Evolutionary conservation across 768 basidiomycete genomes (phyloP).

Genomic region (Leucogyrophana mollusca): DNA sequence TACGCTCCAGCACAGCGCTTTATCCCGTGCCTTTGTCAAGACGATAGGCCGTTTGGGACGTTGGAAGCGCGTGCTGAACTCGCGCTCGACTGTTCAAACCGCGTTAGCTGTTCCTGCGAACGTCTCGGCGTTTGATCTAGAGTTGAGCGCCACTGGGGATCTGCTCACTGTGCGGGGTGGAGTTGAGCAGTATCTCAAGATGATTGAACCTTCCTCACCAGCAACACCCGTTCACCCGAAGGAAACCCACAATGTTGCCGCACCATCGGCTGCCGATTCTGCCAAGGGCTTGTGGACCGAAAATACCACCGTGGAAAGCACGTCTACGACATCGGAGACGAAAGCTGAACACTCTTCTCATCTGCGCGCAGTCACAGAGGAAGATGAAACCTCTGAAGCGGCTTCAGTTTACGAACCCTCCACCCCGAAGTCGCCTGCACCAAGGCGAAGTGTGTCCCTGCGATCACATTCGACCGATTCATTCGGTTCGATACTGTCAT

Average conservation of each 20-base stretch:
- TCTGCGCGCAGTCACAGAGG: constrained; percentile 29
- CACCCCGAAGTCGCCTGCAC: neutral
- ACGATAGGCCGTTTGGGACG: constrained; percentile 81
- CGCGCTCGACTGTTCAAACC: constrained; percentile 35
- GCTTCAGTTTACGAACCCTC: constrained; percentile 10
- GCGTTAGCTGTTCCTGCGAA: constrained; percentile 39
- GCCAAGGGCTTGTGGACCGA: too few relatives aligned
- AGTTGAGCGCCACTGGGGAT: constrained; percentile 59
- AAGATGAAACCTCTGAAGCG: constrained; percentile 20
- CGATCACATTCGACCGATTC: constrained; percentile 33
- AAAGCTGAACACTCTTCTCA: constrained; percentile 15
- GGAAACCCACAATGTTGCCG: neutral
- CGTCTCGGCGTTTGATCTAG: constrained; percentile 72
- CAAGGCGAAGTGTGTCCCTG: constrained; percentile 10
- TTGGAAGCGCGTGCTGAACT: constrained; percentile 77
- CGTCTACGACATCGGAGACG: neutral
- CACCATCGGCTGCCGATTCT: neutral
- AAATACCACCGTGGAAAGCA: too few relatives aligned
- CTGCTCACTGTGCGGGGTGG: constrained; percentile 59
- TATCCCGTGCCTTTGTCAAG: constrained; percentile 76
- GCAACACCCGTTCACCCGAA: constrained; percentile 2
- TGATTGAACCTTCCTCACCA: constrained; percentile 40
- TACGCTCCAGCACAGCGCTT: constrained; percentile 56
- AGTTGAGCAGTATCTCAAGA: constrained; percentile 64
- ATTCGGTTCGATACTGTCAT: constrained; percentile 31